Evolutionary conservation across 768 basidiomycete species (phyloP).

Genomic region (Pholiota microspora): DNA sequence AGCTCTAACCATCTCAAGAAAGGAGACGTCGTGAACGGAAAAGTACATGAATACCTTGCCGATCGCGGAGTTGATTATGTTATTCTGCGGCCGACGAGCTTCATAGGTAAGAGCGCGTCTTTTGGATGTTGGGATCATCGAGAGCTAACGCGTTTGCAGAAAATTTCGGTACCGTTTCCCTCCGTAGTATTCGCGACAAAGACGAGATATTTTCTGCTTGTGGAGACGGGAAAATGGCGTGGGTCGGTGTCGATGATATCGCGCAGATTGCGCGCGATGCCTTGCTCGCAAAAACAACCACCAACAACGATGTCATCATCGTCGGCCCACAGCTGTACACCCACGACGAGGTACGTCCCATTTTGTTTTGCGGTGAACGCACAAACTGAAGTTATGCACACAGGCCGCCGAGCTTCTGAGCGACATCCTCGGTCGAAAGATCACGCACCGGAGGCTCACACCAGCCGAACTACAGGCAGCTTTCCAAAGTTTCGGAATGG

Average conservation of each 20-base stretch:
- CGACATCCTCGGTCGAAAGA: constrained; percentile 25
- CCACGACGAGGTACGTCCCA: constrained; percentile 27
- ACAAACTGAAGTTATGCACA: background rate
- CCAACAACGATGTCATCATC: constrained; percentile 26
- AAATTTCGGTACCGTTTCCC: constrained; percentile 24
- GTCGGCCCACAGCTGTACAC: constrained; percentile 30
- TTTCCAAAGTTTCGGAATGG: constrained; percentile 16
- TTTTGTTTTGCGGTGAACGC: background rate
- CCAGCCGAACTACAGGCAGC: constrained; percentile 17
- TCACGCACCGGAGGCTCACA: constrained; percentile 23
- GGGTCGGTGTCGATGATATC: constrained; percentile 31
- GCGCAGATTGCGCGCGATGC: constrained; percentile 30
- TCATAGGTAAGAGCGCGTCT: constrained; percentile 29
- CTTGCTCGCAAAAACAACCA: constrained; percentile 21
- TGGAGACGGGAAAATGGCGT: constrained; percentile 26
- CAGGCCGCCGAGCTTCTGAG: constrained; percentile 27
- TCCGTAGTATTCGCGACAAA: constrained; percentile 20
- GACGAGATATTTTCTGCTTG: constrained; percentile 25
- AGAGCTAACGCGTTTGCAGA: constrained; percentile 24
- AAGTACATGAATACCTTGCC: constrained; percentile 33
- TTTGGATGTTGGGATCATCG: too few species aligned
- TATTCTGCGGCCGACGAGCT: constrained; percentile 36
- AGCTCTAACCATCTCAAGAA: constrained; percentile 23
- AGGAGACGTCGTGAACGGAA: constrained; percentile 25
- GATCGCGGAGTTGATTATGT: constrained; percentile 30